Percentiles rank a stretch among this genome's conserved stretches.
Evolutionary conservation across 164 flowering plant genomes (phyloP).

Genomic region (Tetrastigma voinierianum): DNA sequence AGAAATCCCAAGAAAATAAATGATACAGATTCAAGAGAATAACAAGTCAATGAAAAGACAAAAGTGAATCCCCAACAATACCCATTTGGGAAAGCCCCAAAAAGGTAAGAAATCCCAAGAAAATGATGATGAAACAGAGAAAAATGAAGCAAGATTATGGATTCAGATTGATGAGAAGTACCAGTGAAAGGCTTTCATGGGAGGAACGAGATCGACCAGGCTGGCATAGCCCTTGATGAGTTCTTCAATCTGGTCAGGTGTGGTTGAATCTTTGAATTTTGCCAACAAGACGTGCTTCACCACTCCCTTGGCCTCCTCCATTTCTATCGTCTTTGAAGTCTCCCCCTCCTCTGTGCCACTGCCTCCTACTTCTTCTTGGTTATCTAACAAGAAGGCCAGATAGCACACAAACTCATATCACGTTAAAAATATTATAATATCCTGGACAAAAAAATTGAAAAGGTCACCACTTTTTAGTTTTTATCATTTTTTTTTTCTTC

Average conservation of each 20-base stretch:
- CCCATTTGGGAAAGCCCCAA: too few relatives aligned
- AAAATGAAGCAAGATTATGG: not conserved
- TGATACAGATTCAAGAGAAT: too few relatives aligned
- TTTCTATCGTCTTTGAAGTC: slow-evolving; percentile 9
- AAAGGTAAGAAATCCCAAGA: not conserved
- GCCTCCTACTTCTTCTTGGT: too few relatives aligned
- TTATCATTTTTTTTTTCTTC: too few relatives aligned
- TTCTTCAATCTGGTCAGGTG: slow-evolving; percentile 44
- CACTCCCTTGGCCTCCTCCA: slow-evolving; percentile 57
- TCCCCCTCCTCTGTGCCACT: not conserved
- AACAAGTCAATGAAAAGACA: too few relatives aligned
- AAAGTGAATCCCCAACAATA: too few relatives aligned
- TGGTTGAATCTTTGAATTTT: slow-evolving; percentile 66
- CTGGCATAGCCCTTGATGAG: slow-evolving; percentile 67
- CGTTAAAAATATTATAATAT: too few relatives aligned
- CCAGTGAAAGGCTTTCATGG: slow-evolving; percentile 89
- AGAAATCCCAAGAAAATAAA: too few relatives aligned
- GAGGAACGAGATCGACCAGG: slow-evolving; percentile 55
- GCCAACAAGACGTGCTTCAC: slow-evolving; percentile 75
- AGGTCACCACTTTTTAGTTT: too few relatives aligned
- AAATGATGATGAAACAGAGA: not conserved
- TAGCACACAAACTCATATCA: too few relatives aligned
- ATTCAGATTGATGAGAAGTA: slow-evolving; percentile 13
- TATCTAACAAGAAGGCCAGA: too few relatives aligned
- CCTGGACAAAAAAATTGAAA: too few relatives aligned